Evolutionary conservation across 371 early-diverging fungal genomes (phyloP).

Genomic region (Rhizomucor pusillus): DNA sequence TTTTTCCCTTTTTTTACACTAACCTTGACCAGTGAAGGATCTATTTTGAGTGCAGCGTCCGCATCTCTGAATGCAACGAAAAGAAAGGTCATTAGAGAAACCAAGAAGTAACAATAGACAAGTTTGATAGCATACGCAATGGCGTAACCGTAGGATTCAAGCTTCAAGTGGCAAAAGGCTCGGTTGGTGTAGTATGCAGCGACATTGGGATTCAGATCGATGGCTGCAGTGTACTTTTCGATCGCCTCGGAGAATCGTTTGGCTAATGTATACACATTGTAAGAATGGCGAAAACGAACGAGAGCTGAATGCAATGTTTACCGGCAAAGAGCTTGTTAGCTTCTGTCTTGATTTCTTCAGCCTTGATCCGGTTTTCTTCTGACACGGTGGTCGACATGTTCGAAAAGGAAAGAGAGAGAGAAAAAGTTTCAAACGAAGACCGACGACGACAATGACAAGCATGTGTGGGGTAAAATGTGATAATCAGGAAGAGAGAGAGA

Average conservation of each 20-base stretch:
- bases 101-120: background rate
- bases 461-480: too few species aligned
- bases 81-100: background rate
- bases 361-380: constrained; percentile 49
- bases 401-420: too few species aligned
- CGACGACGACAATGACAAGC: too few species aligned
- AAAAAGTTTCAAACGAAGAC: too few species aligned
- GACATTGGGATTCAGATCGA: constrained; percentile 76
- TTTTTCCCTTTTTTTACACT: background rate
- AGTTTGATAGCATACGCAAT: constrained; percentile 52
- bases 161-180: constrained; percentile 84
- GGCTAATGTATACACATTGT: constrained; percentile 24
- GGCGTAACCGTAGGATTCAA: constrained; percentile 91
- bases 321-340: constrained; percentile 78
- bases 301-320: constrained; percentile 16
- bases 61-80: constrained; percentile 64
- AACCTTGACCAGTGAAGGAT: constrained; percentile 85
- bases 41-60: constrained; percentile 78
- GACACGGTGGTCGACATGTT: constrained; percentile 14
- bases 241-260: constrained; percentile 84
- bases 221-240: constrained; percentile 81
- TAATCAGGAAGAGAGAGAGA: too few species aligned
- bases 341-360: constrained; percentile 68
- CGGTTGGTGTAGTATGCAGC: constrained; percentile 92
- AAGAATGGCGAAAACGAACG: too few species aligned